Conservation (phyloP, 345 rosid genomes). For the Durio zibethinus region DNA sequence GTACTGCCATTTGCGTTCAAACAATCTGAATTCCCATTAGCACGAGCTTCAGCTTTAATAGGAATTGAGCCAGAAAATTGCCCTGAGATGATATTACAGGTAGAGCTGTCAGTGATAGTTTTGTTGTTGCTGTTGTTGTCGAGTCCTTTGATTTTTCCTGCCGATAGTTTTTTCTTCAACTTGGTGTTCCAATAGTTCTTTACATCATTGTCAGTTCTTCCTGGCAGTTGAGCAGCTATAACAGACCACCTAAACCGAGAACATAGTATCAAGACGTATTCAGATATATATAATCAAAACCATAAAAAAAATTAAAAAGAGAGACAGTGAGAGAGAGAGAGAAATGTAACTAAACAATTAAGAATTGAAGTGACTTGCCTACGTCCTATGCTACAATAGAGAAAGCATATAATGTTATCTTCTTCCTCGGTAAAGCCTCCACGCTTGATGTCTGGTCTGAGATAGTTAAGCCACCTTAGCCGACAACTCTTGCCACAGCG, state of each 20-base stretch:
- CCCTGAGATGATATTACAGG: neutral
- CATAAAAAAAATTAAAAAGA: too few species aligned
- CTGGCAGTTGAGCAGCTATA: slow-evolving; percentile 43
- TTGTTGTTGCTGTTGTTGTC: neutral
- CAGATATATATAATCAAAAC: neutral
- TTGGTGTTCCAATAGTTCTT: slow-evolving; percentile 57
- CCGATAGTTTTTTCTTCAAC: slow-evolving; percentile 37
- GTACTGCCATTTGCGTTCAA: neutral
- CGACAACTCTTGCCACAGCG: slow-evolving; percentile 85
- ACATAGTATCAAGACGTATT: neutral
- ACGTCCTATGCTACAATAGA: slow-evolving; percentile 58
- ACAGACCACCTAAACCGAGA: slow-evolving; percentile 39
- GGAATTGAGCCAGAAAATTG: neutral
- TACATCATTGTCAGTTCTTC: slow-evolving; percentile 53
- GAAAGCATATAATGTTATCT: slow-evolving; percentile 53
- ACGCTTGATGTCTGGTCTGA: slow-evolving; percentile 67
- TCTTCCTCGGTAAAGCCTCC: slow-evolving; percentile 72
- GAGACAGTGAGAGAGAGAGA: too few species aligned
- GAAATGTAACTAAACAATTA: neutral
- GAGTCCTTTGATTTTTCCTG: neutral
- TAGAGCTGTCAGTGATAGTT: neutral
- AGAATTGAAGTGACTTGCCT: slow-evolving; percentile 35
- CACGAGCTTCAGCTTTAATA: neutral
- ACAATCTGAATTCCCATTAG: neutral
- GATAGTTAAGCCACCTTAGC: slow-evolving; percentile 78